phyloP scores from a whole-genome alignment of 1,139 yeast species.

The Suhomyces maxii region DNA sequence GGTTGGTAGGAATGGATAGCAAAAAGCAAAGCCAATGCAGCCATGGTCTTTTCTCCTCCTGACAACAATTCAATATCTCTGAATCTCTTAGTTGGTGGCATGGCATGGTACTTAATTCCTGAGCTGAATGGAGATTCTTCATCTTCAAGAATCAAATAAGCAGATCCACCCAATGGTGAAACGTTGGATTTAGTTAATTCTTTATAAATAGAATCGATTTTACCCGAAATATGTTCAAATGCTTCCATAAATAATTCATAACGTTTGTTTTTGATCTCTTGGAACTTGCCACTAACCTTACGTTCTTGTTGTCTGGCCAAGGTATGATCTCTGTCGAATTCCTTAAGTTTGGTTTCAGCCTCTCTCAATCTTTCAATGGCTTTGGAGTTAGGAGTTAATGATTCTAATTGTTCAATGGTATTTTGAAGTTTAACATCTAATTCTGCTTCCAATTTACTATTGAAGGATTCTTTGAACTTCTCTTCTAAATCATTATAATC shows the following conservation, averaged over 20 bases:
- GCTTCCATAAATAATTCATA: slow-evolving; percentile 66
- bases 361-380: slow-evolving; percentile 77
- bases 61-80: slow-evolving; percentile 90
- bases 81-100: slow-evolving; percentile 95
- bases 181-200: slow-evolving; percentile 73
- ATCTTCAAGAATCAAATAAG: slow-evolving; percentile 81
- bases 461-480: slow-evolving; percentile 41
- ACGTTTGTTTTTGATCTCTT: slow-evolving; percentile 60
- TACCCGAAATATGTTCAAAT: slow-evolving; percentile 69
- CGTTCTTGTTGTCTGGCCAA: slow-evolving; percentile 63
- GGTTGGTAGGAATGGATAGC: slow-evolving; percentile 92
- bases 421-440: slow-evolving; percentile 38
- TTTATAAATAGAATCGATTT: slow-evolving; percentile 80
- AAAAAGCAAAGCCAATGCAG: slow-evolving; percentile 88
- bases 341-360: slow-evolving; percentile 60
- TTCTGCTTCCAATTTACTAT: slow-evolving; percentile 46
- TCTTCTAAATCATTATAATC: slow-evolving; percentile 55
- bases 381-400: slow-evolving; percentile 74
- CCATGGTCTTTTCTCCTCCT: slow-evolving; percentile 97
- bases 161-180: slow-evolving; percentile 88
- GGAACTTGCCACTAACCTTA: slow-evolving; percentile 55
- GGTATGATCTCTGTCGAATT: slow-evolving; percentile 65
- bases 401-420: slow-evolving; percentile 50
- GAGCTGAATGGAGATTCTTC: slow-evolving; percentile 85
- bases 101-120: slow-evolving; percentile 89